Percentiles rank a stretch among this genome's conserved stretches.
Evolutionary conservation across 1,284 basidiomycete genomes (phyloP).

Genomic region (Ceratobasidium sp.): DNA sequence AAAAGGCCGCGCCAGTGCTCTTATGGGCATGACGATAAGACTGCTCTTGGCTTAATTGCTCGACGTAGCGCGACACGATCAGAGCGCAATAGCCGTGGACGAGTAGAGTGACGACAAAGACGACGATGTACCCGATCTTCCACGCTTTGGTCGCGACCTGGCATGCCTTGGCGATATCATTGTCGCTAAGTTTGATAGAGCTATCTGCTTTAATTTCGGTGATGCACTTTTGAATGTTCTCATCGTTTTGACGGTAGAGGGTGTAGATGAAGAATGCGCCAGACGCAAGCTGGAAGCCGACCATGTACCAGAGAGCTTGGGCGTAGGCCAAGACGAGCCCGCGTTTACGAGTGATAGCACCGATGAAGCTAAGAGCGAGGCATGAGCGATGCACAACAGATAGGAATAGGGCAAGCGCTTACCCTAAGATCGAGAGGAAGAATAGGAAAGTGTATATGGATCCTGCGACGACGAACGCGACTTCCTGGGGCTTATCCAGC

Average conservation of each 20-base stretch:
- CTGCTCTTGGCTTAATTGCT: constrained; percentile 66
- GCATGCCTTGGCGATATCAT: constrained; percentile 63
- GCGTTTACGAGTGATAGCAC: constrained; percentile 71
- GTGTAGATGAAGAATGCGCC: constrained; percentile 68
- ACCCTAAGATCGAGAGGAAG: constrained; percentile 24
- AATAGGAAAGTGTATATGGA: constrained; percentile 20
- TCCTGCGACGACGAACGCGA: constrained; percentile 37
- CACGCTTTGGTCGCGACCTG: constrained; percentile 59
- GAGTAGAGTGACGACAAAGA: constrained; percentile 58
- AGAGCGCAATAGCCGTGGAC: constrained; percentile 58
- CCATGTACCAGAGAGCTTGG: constrained; percentile 65
- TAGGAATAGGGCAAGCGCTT: constrained; percentile 35
- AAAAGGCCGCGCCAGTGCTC: constrained; percentile 36
- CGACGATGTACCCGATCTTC: constrained; percentile 57
- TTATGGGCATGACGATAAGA: constrained; percentile 39
- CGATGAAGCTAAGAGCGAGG: constrained; percentile 65
- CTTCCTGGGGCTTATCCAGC: constrained; percentile 31
- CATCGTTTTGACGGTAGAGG: constrained; percentile 63
- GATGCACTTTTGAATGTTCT: constrained; percentile 45
- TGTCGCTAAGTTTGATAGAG: constrained; percentile 40
- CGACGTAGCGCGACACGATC: constrained; percentile 74
- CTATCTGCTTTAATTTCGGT: neutral
- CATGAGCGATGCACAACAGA: constrained; percentile 1
- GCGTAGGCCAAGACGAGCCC: constrained; percentile 67
- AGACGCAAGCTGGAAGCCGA: constrained; percentile 66